A percentile compares a stretch with the other conserved stretches of the same genome.
Conservation (phyloP, 179 eudicot genomes). For the Spinacia oleracea region DNA sequence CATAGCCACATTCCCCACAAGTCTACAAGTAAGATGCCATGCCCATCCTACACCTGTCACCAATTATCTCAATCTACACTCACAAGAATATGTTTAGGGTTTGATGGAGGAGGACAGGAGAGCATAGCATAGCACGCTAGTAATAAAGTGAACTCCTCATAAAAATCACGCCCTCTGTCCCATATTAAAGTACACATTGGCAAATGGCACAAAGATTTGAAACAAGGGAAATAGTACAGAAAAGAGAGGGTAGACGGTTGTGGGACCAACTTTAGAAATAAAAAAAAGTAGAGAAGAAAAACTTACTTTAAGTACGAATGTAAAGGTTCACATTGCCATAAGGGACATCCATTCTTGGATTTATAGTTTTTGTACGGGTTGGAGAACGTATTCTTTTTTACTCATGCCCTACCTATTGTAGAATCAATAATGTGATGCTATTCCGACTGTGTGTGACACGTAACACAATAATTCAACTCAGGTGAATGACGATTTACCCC, state of each 20-base stretch:
- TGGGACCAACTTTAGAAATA: not conserved
- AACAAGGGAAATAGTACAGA: not conserved
- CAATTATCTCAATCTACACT: slow-evolving; percentile 2
- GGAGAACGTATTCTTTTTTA: not conserved
- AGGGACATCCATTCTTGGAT: not conserved
- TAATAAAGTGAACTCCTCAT: not conserved
- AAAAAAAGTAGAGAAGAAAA: not conserved
- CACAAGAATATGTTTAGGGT: not conserved
- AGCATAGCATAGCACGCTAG: not conserved
- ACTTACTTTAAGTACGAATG: not conserved
- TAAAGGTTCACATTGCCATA: not conserved
- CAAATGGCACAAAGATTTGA: not conserved
- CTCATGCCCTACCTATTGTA: not conserved
- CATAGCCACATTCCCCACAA: not conserved
- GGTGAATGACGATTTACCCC: not conserved
- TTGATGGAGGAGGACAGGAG: not conserved
- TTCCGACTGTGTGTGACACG: not conserved
- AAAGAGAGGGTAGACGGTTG: not conserved
- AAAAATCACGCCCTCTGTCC: not conserved
- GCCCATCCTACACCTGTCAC: not conserved
- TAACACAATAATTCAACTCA: not conserved
- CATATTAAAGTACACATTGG: not conserved
- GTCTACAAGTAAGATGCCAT: not conserved
- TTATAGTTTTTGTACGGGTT: not conserved
- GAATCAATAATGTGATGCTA: not conserved